Evolutionary conservation across 805 yeast species (phyloP).

Genomic region (Wickerhamiella allomyrinae): DNA sequence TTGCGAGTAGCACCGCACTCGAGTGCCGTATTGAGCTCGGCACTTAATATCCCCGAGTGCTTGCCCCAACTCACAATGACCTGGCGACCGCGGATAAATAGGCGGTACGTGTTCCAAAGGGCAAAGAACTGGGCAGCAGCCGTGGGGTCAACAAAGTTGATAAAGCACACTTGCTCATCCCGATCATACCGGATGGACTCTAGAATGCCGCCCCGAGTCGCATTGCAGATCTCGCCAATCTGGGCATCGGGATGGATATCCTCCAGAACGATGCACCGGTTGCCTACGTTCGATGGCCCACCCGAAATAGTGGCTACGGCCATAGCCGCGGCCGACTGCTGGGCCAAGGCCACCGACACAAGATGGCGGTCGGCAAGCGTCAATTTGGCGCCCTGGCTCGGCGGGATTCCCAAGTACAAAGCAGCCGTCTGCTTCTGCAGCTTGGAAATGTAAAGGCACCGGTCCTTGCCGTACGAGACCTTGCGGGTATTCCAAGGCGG

Average conservation of each 20-base stretch:
- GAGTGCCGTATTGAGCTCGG: constrained; percentile 76
- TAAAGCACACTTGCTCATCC: constrained; percentile 84
- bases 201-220: constrained; percentile 85
- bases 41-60: constrained; percentile 83
- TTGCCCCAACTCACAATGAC: constrained; percentile 97
- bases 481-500: constrained; percentile 63
- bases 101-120: constrained; percentile 78
- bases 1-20: constrained; percentile 90
- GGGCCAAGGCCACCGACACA: constrained; percentile 38
- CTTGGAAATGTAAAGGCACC: constrained; percentile 80
- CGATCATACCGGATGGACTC: constrained; percentile 68
- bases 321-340: constrained; percentile 96
- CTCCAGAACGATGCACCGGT: constrained; percentile 85
- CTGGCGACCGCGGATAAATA: constrained; percentile 70
- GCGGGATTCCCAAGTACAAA: constrained; percentile 80
- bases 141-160: constrained; percentile 89
- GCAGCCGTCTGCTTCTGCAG: constrained; percentile 97
- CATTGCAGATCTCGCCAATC: constrained; percentile 88
- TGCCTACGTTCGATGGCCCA: constrained; percentile 82
- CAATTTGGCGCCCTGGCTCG: constrained; percentile 66
- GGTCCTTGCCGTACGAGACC: constrained; percentile 83
- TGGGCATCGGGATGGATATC: constrained; percentile 78
- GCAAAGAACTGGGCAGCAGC: constrained; percentile 98
- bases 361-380: neutral
- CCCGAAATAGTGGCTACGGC: constrained; percentile 92